Evolutionary conservation across 768 basidiomycete genomes (phyloP).

Genomic region (Inosperma sp.): DNA sequence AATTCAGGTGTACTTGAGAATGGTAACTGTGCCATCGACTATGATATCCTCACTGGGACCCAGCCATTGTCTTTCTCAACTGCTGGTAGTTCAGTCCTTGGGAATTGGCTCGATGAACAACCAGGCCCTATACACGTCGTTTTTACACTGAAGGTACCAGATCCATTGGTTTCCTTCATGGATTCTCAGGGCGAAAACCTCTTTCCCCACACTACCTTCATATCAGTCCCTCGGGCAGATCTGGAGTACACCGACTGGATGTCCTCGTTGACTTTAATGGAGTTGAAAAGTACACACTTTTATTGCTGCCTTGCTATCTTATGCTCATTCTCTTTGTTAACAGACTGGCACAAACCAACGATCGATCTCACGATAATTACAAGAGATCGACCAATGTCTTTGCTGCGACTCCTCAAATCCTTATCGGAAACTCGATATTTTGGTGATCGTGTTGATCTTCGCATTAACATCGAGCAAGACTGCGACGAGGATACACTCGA

Average conservation of each 20-base stretch:
- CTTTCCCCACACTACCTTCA: not conserved
- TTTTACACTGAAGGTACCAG: slow-evolving; percentile 2
- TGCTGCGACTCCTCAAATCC: slow-evolving; percentile 62
- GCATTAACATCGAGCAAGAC: slow-evolving; percentile 74
- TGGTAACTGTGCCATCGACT: not conserved
- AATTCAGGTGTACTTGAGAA: not conserved
- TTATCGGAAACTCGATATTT: slow-evolving; percentile 55
- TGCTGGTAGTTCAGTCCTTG: not conserved
- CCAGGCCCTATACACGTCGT: slow-evolving; percentile 5
- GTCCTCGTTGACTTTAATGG: slow-evolving; percentile 37
- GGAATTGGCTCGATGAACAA: not conserved
- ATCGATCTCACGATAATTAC: slow-evolving; percentile 75
- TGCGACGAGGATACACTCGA: slow-evolving; percentile 57
- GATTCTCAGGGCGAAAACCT: not conserved
- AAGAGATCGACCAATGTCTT: slow-evolving; percentile 67
- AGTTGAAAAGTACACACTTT: slow-evolving; percentile 49
- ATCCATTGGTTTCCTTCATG: not conserved
- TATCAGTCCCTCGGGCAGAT: slow-evolving; percentile 20
- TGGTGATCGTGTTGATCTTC: slow-evolving; percentile 60
- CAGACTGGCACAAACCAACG: slow-evolving; percentile 72
- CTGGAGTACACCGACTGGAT: slow-evolving; percentile 28
- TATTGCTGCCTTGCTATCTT: not conserved
- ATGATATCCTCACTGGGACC: not conserved
- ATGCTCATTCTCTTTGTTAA: not conserved
- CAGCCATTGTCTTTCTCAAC: not conserved